Conservation (phyloP, 441 rosid genomes). For the Bruguiera hainesii region DNA sequence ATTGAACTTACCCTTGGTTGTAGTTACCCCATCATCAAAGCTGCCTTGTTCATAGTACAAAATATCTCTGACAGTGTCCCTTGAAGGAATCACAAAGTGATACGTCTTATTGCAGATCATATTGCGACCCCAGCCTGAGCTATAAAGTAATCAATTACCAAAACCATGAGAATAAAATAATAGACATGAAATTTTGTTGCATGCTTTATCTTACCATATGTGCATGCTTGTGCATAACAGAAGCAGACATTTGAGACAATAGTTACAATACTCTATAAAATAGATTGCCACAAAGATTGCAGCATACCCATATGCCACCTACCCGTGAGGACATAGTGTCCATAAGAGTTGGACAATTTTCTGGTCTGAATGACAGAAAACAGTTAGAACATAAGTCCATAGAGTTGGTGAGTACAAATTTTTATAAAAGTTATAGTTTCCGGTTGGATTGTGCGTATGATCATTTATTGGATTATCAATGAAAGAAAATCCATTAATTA, state of each 20-base stretch:
- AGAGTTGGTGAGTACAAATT: no score
- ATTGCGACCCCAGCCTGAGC: conserved; percentile 82
- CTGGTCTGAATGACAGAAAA: no score
- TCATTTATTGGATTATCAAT: no score
- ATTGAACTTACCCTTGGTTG: conserved; percentile 37
- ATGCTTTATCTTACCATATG: background rate
- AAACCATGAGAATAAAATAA: background rate
- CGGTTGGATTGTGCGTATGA: no score
- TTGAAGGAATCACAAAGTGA: conserved; percentile 78
- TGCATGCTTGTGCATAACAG: background rate
- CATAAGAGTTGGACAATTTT: no score
- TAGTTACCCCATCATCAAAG: conserved; percentile 9
- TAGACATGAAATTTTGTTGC: background rate
- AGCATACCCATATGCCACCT: conserved; percentile 4
- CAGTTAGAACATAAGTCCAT: no score
- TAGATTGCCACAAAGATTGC: background rate
- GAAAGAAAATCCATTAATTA: background rate
- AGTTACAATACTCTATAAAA: background rate
- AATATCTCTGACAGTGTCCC: conserved; percentile 45
- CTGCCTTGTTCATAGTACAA: conserved; percentile 33
- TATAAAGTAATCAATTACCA: conserved; percentile 12
- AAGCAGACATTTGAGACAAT: background rate
- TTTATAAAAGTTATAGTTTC: no score
- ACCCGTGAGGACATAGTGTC: background rate
- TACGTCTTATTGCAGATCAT: conserved; percentile 85